Evolutionary conservation across 495 filamentous ascomycete genomes (phyloP).

Genomic region (Podospora didyma): DNA sequence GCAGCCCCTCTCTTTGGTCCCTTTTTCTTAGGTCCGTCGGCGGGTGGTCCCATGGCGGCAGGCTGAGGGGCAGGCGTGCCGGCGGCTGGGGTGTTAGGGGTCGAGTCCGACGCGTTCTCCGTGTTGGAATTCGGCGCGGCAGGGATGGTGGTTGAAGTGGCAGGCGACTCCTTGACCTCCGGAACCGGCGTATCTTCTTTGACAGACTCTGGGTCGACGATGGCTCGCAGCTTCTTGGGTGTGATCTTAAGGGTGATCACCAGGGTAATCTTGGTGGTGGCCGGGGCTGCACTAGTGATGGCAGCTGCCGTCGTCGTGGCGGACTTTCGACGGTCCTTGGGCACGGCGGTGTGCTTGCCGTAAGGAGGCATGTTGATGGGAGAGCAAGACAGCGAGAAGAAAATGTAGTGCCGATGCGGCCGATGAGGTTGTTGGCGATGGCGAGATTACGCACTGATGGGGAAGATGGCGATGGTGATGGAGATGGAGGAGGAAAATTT

Average conservation of each 20-base stretch:
- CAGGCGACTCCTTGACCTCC: conserved; percentile 28
- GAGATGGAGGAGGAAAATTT: conserved; percentile 13
- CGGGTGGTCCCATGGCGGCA: conserved; percentile 45
- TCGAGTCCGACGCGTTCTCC: conserved; percentile 48
- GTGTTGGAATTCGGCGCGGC: conserved; percentile 31
- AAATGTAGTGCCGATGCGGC: conserved; percentile 10
- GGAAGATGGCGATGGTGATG: background rate
- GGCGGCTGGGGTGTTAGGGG: conserved; percentile 40
- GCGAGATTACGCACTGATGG: background rate
- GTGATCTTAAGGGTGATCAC: conserved; percentile 37
- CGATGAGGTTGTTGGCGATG: conserved; percentile 11
- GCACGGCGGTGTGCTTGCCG: conserved; percentile 34
- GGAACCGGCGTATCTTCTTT: conserved; percentile 38
- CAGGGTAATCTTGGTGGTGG: conserved; percentile 21
- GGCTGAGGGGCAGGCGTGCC: conserved; percentile 42
- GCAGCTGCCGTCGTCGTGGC: conserved; percentile 10
- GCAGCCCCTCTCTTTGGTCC: conserved; percentile 42
- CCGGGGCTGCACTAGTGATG: conserved; percentile 10
- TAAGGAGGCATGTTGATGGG: conserved; percentile 34
- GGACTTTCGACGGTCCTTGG: conserved; percentile 48
- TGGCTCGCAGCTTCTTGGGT: conserved; percentile 36
- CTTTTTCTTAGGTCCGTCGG: conserved; percentile 59
- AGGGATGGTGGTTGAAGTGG: conserved; percentile 21
- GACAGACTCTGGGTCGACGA: conserved; percentile 38
- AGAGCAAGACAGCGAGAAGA: background rate